A percentile compares a stretch with the other conserved stretches of the same genome.
Conservation (phyloP, 345 rosid genomes). For the Toxicodendron radicans region DNA sequence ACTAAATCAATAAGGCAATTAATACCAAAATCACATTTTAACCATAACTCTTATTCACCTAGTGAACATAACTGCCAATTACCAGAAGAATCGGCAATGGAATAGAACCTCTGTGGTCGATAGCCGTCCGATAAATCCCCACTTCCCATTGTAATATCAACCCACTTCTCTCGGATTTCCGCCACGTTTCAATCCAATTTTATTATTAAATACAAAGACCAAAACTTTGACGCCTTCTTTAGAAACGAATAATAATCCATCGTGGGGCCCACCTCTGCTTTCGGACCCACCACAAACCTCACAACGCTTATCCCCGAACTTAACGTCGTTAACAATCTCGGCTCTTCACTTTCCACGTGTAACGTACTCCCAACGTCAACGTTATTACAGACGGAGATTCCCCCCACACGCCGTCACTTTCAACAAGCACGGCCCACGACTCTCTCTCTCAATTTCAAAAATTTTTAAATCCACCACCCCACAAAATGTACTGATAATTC, state of each 20-base stretch:
- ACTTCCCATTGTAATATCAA: slow-evolving; percentile 17
- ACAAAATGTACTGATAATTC: slow-evolving; percentile 25
- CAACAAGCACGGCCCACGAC: not conserved
- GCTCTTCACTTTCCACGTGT: slow-evolving; percentile 16
- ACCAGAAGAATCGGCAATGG: slow-evolving; percentile 14
- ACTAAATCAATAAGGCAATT: too few species aligned
- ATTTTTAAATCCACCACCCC: not conserved
- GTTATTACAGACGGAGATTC: slow-evolving; percentile 28
- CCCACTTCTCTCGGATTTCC: not conserved
- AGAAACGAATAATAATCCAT: not conserved
- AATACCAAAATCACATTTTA: too few species aligned
- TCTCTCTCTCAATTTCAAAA: slow-evolving; percentile 7
- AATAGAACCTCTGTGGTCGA: not conserved
- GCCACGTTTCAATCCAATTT: slow-evolving; percentile 14
- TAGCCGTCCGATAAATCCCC: not conserved
- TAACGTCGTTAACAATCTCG: slow-evolving; percentile 27
- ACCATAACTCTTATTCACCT: not conserved
- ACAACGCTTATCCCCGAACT: slow-evolving; percentile 12
- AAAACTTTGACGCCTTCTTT: not conserved
- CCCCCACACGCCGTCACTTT: slow-evolving; percentile 26
- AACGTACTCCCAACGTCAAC: slow-evolving; percentile 24
- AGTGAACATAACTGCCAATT: too few species aligned
- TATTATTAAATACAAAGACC: too few species aligned
- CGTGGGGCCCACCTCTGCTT: slow-evolving; percentile 24
- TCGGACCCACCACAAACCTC: slow-evolving; percentile 19